These are phyloP conservation scores for Aspergillus hiratsukae DNA, from an alignment of 2,329 filamentous ascomycete genomes.

Conservation along the genomic window DNA sequence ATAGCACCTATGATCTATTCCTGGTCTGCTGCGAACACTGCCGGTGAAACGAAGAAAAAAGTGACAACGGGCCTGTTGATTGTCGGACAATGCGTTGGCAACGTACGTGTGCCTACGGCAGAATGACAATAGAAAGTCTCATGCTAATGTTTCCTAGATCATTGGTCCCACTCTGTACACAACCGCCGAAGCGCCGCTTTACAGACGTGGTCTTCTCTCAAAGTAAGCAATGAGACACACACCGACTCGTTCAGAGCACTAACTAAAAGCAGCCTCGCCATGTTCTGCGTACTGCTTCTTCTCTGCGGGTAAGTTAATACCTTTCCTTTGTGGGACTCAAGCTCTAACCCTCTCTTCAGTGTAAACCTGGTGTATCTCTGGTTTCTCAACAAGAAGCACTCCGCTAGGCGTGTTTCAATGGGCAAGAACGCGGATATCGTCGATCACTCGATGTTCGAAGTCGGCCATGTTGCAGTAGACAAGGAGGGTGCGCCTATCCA, in stretches of 20 bases:
- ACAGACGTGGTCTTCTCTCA: conserved; percentile 54
- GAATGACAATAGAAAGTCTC: neutral
- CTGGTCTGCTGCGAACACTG: conserved; percentile 61
- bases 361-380: conserved; percentile 46
- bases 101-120: conserved; percentile 32
- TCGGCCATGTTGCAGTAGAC: conserved; percentile 17
- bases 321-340: neutral
- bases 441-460: conserved; percentile 56
- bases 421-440: conserved; percentile 57
- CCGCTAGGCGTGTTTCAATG: conserved; percentile 49
- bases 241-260: neutral
- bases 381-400: conserved; percentile 54
- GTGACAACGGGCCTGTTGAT: conserved; percentile 61
- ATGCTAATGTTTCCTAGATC: conserved; percentile 34
- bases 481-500: conserved; percentile 25
- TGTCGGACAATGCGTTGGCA: conserved; percentile 61
- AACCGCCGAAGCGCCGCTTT: conserved; percentile 55
- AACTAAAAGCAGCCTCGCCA: conserved; percentile 39
- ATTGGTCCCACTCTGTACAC: conserved; percentile 63
- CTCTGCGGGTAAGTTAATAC: conserved; percentile 40
- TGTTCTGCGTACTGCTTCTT: conserved; percentile 58
- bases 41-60: conserved; percentile 67
- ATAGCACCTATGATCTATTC: conserved; percentile 64
- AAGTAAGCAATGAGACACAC: conserved; percentile 37
- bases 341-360: conserved; percentile 6